These are phyloP conservation scores for Apophysomyces variabilis DNA, from an alignment of 371 early-diverging fungal species.

Conservation along the genomic window DNA sequence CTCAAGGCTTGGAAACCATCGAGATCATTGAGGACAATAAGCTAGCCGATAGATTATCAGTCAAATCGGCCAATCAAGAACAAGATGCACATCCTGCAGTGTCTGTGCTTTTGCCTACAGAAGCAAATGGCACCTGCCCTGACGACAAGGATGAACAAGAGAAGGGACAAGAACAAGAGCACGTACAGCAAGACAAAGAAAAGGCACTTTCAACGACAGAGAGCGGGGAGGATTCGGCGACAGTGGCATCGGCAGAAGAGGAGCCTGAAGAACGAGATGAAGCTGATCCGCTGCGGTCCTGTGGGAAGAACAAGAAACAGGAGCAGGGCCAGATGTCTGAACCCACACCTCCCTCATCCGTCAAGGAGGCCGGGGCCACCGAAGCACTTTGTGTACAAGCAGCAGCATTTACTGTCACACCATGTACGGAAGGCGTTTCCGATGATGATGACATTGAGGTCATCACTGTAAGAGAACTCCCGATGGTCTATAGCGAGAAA, in stretches of 20 bases:
- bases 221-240: background rate
- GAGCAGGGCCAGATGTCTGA: background rate
- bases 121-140: background rate
- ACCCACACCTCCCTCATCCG: slow-evolving; percentile 5
- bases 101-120: slow-evolving; percentile 3
- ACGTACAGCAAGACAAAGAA: too few species aligned
- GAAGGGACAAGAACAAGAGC: background rate
- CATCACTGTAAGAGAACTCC: background rate
- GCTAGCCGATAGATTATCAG: background rate
- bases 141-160: background rate
- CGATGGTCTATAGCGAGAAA: background rate
- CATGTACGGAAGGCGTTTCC: slow-evolving; percentile 6
- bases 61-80: background rate
- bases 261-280: background rate
- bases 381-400: slow-evolving; percentile 3
- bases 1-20: background rate
- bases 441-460: slow-evolving; percentile 4
- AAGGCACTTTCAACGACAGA: too few species aligned
- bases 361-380: slow-evolving; percentile 10
- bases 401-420: slow-evolving; percentile 7
- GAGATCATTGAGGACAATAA: too few species aligned
- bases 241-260: background rate
- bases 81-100: background rate
- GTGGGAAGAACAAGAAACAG: too few species aligned
- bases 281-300: too few species aligned